These are phyloP conservation scores for Backusella australiensis DNA, from an alignment of 192 early-diverging fungal species.

Conservation along the genomic window DNA sequence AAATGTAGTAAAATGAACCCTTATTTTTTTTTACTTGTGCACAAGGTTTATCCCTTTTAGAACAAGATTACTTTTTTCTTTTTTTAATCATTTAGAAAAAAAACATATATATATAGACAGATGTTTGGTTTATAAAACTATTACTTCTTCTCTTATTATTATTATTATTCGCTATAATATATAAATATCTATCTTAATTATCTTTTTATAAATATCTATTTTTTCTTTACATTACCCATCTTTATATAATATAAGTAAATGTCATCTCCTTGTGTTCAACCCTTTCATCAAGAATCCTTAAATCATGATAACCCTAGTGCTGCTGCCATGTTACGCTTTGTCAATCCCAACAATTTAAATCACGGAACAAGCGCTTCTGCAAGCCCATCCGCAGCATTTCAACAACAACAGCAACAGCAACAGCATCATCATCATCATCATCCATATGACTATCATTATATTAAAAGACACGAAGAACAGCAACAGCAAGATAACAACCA, in stretches of 20 bases:
- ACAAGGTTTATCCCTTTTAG: neutral
- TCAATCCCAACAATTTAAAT: slow-evolving; percentile 6
- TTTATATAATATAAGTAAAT: neutral
- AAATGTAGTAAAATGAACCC: slow-evolving; percentile 4
- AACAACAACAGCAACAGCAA: neutral
- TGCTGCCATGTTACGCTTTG: neutral
- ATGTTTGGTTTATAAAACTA: neutral
- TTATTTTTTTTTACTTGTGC: neutral
- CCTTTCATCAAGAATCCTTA: neutral
- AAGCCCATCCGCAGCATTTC: neutral
- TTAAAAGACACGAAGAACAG: slow-evolving; percentile 3
- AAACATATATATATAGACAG: neutral
- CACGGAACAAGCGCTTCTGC: neutral
- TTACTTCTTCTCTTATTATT: neutral
- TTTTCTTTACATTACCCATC: neutral
- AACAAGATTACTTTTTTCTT: neutral
- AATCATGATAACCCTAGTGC: neutral
- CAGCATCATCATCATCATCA: neutral
- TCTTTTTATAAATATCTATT: neutral
- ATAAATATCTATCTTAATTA: neutral
- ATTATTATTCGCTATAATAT: slow-evolving; percentile 1
- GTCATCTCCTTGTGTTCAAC: slow-evolving; percentile 12
- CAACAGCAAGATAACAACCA: neutral
- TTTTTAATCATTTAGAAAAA: neutral
- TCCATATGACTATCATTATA: slow-evolving; percentile 2